A percentile compares a stretch with the other conserved stretches of the same genome.
These are phyloP conservation scores for Glycyrrhiza uralensis DNA, from an alignment of 306 rosid genomes.

Conservation along the genomic window DNA sequence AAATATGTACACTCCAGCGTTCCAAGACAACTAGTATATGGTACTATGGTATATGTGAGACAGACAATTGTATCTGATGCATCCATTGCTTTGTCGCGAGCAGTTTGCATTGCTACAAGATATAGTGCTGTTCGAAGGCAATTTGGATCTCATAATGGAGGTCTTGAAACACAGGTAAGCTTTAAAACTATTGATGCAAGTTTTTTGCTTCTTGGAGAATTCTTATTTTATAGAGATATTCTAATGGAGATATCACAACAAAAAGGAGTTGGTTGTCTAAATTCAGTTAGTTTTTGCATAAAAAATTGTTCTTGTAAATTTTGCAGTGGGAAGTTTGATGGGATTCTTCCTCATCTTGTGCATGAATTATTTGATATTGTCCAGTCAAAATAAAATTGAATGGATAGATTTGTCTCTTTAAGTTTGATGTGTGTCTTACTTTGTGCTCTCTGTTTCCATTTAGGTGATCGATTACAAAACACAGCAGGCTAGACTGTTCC, in stretches of 20 bases:
- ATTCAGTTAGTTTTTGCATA: neutral
- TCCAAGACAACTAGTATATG: constrained; percentile 87
- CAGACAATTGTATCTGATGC: constrained; percentile 87
- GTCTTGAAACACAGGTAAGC: constrained; percentile 79
- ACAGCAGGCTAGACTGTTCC: constrained; percentile 92
- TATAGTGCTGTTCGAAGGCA: constrained; percentile 97
- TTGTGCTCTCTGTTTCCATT: constrained; percentile 22
- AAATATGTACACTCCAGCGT: constrained; percentile 75
- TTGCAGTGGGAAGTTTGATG: neutral
- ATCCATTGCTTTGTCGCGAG: constrained; percentile 82
- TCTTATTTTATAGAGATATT: neutral
- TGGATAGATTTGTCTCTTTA: neutral
- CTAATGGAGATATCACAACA: neutral
- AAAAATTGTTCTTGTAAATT: neutral
- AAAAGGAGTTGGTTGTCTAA: neutral
- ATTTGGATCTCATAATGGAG: constrained; percentile 73
- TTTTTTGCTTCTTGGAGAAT: neutral
- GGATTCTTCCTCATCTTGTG: neutral
- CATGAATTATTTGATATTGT: neutral
- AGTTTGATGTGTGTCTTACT: constrained; percentile 11
- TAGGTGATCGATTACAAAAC: constrained; percentile 98
- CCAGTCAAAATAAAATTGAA: neutral
- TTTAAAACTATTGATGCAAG: neutral
- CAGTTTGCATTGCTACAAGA: constrained; percentile 97
- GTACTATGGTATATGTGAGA: constrained; percentile 91